Percentiles rank a stretch among this genome's conserved stretches.
phyloP scores from a whole-genome alignment of 495 filamentous ascomycete species.

The Penicillium manginii region DNA sequence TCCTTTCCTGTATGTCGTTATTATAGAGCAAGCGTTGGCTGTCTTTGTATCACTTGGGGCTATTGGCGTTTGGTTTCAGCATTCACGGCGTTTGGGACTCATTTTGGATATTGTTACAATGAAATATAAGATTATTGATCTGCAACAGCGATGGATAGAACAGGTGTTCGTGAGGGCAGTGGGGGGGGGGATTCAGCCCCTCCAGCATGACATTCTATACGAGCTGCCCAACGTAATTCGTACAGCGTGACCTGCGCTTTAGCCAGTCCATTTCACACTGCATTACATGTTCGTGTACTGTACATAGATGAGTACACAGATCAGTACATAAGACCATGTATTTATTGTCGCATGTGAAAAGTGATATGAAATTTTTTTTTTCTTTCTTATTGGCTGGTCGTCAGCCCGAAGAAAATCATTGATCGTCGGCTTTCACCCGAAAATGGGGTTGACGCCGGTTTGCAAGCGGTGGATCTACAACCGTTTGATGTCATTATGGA shows the following conservation, averaged over 20 bases:
- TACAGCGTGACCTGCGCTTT: background rate
- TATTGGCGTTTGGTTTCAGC: background rate
- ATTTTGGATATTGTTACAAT: background rate
- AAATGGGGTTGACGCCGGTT: background rate
- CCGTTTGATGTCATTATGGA: background rate
- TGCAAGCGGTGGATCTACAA: background rate
- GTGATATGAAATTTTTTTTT: background rate
- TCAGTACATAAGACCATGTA: no score
- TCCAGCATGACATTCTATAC: background rate
- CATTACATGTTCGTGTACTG: no score
- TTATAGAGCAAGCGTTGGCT: slow-evolving; percentile 7
- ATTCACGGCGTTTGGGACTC: background rate
- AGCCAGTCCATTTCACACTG: background rate
- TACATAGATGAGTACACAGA: no score
- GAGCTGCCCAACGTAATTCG: background rate
- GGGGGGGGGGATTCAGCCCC: background rate
- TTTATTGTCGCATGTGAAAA: no score
- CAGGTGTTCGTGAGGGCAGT: background rate
- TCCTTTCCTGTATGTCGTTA: background rate
- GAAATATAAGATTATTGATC: background rate
- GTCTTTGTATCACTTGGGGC: background rate
- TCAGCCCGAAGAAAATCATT: background rate
- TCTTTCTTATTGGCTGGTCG: background rate
- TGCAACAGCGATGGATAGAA: background rate
- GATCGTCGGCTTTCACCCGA: no score